Evolutionary conservation across 2,329 filamentous ascomycete species (phyloP).

Genomic region (Botrytis elliptica): DNA sequence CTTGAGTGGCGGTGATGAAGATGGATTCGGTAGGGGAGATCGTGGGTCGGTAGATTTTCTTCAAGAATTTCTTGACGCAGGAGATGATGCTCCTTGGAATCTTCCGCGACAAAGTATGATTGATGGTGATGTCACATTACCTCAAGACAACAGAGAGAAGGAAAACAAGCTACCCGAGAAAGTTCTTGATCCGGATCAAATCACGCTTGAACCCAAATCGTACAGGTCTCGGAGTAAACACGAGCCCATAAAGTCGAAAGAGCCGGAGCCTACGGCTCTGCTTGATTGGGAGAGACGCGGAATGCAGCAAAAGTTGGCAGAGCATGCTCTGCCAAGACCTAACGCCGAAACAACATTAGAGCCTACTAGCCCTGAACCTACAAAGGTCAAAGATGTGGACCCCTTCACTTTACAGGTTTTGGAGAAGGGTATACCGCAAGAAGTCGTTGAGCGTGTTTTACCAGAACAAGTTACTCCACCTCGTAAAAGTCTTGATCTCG

Average conservation of each 20-base stretch:
- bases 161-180: background rate
- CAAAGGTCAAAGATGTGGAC: conserved; percentile 12
- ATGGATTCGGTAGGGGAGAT: conserved; percentile 18
- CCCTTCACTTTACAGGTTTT: conserved; percentile 14
- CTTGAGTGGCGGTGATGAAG: conserved; percentile 18
- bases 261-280: conserved; percentile 3
- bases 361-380: conserved; percentile 11
- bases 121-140: background rate
- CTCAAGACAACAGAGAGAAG: background rate
- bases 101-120: conserved; percentile 19
- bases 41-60: conserved; percentile 10
- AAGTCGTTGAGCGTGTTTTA: conserved; percentile 7
- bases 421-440: conserved; percentile 15
- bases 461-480: conserved; percentile 16
- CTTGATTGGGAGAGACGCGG: conserved; percentile 20
- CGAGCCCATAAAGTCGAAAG: conserved; percentile 15
- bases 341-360: conserved; percentile 10
- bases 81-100: conserved; percentile 19
- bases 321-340: conserved; percentile 11
- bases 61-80: conserved; percentile 18
- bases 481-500: conserved; percentile 16
- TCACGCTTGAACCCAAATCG: conserved; percentile 19
- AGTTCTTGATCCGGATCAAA: conserved; percentile 14
- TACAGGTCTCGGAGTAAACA: conserved; percentile 14
- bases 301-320: conserved; percentile 18